These are phyloP conservation scores for Venturia carpophila DNA, from an alignment of 2,329 filamentous ascomycete species.

Conservation along the genomic window DNA sequence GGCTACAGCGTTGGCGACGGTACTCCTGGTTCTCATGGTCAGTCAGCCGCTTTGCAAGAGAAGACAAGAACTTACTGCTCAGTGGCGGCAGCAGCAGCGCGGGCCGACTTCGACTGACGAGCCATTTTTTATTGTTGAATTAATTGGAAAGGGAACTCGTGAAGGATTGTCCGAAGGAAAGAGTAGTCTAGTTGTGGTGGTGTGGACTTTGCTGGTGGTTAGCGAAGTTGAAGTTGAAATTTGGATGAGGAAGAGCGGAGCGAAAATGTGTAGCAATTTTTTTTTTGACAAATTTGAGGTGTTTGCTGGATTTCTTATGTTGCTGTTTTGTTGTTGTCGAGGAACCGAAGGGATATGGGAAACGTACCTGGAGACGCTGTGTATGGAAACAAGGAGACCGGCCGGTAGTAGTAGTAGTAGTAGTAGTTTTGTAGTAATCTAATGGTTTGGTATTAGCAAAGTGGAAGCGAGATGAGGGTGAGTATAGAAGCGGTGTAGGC, in stretches of 20 bases:
- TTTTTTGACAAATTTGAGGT: not conserved
- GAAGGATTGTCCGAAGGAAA: not conserved
- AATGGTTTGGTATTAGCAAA: not conserved
- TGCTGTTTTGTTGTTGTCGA: not conserved
- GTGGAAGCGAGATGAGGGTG: not conserved
- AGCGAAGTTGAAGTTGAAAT: not conserved
- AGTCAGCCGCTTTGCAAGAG: not conserved
- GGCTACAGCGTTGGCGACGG: not conserved
- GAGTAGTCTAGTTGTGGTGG: not conserved
- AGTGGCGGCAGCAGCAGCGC: not conserved
- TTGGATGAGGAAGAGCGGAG: not conserved
- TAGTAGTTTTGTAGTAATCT: not conserved
- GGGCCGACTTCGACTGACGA: not conserved
- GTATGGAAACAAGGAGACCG: not conserved
- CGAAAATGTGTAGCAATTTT: not conserved
- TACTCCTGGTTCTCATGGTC: not conserved
- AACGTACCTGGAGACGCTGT: not conserved
- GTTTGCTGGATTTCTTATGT: not conserved
- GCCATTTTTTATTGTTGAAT: not conserved
- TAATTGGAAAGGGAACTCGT: not conserved
- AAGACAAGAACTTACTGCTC: not conserved
- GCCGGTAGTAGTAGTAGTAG: not conserved
- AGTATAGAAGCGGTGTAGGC: not conserved
- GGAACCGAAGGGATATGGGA: not conserved
- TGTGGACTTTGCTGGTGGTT: not conserved